Evolutionary conservation across 441 rosid species (phyloP).

Genomic region (Pelargonium cotyledonis): DNA sequence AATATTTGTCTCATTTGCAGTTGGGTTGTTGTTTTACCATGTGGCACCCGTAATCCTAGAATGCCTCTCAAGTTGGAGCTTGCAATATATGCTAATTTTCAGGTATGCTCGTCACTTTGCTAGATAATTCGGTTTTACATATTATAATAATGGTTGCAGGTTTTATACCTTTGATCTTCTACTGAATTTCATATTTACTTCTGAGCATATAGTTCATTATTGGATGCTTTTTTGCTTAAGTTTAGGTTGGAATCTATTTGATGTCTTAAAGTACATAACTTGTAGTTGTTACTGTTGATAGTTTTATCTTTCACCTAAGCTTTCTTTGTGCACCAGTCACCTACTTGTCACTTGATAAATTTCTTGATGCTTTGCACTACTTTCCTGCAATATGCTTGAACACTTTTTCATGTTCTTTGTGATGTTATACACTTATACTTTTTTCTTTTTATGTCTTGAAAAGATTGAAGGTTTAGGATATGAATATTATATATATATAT

Average conservation of each 20-base stretch:
- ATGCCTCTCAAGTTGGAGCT: conserved; percentile 83
- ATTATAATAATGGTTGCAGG: neutral
- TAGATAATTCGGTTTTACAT: neutral
- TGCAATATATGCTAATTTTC: conserved; percentile 62
- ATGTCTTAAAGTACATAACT: neutral
- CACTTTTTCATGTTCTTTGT: too few species aligned
- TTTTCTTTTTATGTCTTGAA: too few species aligned
- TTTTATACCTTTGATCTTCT: neutral
- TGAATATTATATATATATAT: too few species aligned
- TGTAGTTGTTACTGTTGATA: too few species aligned
- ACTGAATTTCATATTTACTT: neutral
- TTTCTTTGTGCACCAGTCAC: neutral
- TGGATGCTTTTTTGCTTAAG: too few species aligned
- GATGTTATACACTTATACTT: too few species aligned
- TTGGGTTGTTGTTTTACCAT: conserved; percentile 80
- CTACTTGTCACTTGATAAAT: neutral
- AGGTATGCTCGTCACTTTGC: conserved; percentile 36
- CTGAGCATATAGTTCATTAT: neutral
- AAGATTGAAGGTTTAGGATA: too few species aligned
- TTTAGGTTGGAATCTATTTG: neutral
- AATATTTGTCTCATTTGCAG: conserved; percentile 35
- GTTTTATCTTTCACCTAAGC: neutral
- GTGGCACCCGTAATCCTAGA: conserved; percentile 61
- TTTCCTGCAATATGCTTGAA: neutral
- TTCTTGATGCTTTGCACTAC: neutral